A percentile compares a stretch with the other conserved stretches of the same genome.
phyloP scores from a whole-genome alignment of 345 rosid genomes.

The Eucalyptus regnans region DNA sequence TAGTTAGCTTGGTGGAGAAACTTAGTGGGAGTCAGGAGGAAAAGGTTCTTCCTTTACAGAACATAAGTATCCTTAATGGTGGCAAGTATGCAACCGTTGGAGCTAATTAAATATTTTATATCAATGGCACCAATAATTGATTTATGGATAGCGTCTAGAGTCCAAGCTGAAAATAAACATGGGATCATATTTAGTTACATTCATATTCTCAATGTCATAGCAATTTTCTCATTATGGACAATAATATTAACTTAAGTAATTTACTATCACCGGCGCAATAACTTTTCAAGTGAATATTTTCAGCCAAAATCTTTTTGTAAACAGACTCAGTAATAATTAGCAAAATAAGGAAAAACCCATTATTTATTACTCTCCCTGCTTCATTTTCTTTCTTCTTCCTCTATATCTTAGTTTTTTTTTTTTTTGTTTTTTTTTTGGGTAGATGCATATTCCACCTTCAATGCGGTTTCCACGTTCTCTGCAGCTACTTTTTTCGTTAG shows the following conservation, averaged over 20 bases:
- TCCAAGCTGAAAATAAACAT: not conserved
- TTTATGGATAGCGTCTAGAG: not conserved
- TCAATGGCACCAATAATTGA: not conserved
- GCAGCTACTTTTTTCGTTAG: not conserved
- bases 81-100: not conserved
- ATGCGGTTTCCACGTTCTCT: not conserved
- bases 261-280: not conserved
- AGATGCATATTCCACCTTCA: not conserved
- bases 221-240: not conserved
- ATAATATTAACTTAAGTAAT: not conserved
- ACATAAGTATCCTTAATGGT: slow-evolving; percentile 16
- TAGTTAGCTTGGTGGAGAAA: not conserved
- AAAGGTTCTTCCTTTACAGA: not conserved
- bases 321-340: not conserved
- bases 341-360: not conserved
- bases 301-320: not conserved
- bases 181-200: not conserved
- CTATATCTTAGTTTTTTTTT: not conserved
- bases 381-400: not conserved
- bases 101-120: not conserved
- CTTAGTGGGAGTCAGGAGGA: slow-evolving; percentile 17
- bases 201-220: not conserved
- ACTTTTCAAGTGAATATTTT: not conserved
- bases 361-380: not conserved
- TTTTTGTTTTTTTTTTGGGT: not conserved